These are phyloP conservation scores for Pseudopyricularia cyperi DNA, from an alignment of 2,329 filamentous ascomycete species.

Conservation along the genomic window DNA sequence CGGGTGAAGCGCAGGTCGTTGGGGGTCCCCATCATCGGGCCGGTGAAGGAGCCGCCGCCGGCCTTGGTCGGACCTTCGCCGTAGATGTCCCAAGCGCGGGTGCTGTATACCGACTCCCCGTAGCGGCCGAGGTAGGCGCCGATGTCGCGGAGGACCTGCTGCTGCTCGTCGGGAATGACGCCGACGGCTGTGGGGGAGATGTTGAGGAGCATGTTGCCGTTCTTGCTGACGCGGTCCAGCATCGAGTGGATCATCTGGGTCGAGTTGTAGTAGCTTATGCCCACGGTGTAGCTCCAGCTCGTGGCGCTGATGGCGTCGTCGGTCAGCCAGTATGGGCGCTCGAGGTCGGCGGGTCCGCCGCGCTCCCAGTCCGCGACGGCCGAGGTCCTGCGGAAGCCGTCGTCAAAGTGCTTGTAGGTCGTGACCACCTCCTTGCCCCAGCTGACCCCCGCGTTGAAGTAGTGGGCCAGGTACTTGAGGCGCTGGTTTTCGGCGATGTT, in stretches of 20 bases:
- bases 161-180: conserved; percentile 34
- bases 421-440: conserved; percentile 1
- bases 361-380: conserved; percentile 1
- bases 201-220: conserved; percentile 43
- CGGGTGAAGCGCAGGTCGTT: conserved; percentile 29
- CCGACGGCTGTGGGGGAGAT: conserved; percentile 42
- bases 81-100: conserved; percentile 35
- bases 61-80: conserved; percentile 4
- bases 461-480: conserved; percentile 1
- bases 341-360: neutral
- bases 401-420: conserved; percentile 1
- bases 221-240: conserved; percentile 39
- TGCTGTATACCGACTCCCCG: conserved; percentile 42
- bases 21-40: neutral
- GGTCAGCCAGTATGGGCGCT: conserved; percentile 2
- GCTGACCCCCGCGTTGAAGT: neutral
- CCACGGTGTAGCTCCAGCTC: conserved; percentile 3
- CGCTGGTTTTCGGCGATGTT: neutral
- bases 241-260: conserved; percentile 13
- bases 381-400: neutral
- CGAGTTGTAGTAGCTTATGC: neutral
- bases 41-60: conserved; percentile 1
- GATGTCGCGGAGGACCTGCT: conserved; percentile 31
- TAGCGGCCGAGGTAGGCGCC: conserved; percentile 40
- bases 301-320: conserved; percentile 1